A percentile compares a stretch with the other conserved stretches of the same genome.
Evolutionary conservation across 2,329 filamentous ascomycete species (phyloP).

Genomic region (Claviceps sp.): DNA sequence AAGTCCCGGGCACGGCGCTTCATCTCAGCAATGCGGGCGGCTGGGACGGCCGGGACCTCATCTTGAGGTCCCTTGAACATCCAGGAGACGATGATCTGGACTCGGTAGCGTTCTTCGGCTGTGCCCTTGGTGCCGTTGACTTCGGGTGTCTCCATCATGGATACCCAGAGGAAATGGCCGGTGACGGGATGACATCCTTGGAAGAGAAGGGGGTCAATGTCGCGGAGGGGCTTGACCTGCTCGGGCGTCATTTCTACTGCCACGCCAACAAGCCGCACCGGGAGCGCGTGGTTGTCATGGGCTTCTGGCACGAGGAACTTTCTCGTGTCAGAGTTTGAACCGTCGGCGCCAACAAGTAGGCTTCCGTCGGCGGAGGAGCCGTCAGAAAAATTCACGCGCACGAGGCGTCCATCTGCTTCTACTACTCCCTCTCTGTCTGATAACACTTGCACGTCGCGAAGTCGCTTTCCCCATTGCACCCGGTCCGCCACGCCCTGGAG

Average conservation of each 20-base stretch:
- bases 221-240: conserved; percentile 25
- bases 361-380: conserved; percentile 19
- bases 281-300: conserved; percentile 20
- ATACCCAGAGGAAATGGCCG: conserved; percentile 36
- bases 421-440: conserved; percentile 1
- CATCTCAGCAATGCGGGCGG: conserved; percentile 25
- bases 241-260: conserved; percentile 23
- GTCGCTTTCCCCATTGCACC: conserved; percentile 20
- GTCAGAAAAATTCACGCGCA: conserved; percentile 18
- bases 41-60: conserved; percentile 19
- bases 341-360: conserved; percentile 27
- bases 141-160: conserved; percentile 27
- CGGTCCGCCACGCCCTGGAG: conserved; percentile 14
- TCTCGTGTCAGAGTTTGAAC: conserved; percentile 23
- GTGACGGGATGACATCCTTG: conserved; percentile 38
- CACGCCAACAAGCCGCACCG: conserved; percentile 24
- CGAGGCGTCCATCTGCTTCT: not conserved
- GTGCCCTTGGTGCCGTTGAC: conserved; percentile 21
- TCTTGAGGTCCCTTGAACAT: conserved; percentile 18
- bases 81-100: conserved; percentile 35
- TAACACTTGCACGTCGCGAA: conserved; percentile 14
- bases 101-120: conserved; percentile 21
- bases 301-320: conserved; percentile 19
- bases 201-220: conserved; percentile 40
- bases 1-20: conserved; percentile 20